Base-by-base conservation (phyloP, 2,329 filamentous ascomycete genomes). In the Coniella lustricola region DNA sequence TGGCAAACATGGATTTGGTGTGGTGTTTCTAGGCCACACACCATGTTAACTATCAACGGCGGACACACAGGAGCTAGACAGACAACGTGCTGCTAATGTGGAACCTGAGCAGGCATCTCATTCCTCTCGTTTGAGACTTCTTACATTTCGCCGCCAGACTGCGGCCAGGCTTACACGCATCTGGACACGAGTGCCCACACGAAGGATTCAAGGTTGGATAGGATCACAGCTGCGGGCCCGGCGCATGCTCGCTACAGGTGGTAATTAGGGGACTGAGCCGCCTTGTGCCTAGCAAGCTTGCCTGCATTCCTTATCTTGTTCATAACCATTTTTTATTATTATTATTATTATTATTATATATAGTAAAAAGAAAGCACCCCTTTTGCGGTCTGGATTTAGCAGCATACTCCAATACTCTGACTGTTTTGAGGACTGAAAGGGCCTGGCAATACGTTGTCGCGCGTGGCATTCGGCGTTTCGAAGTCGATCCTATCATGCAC, bases 131-230 rank as follows among this genome's bases (percentile, higher is more conserved):
- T 38, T 44, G 21, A 45, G 25, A 13, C 25, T 20, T 45, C 34
- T 16, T 34, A 45, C 32, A 38, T 37, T n/a, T 42, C 40, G 43
- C 33, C 33, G 34, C 21, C 22, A 17, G 22, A 38, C 34, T 45
- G 34, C 43, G 43, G 20, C 34, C 43, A 31, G 33, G 22, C 43
- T 45, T 45, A 33, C 34, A 36, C 43, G 43, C 40, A 45, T 45
- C 16, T 38, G 43, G 43, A 37, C 34, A 37, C 22, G 31, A 12
- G 33, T n/a, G 21, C 8, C 21, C 22, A 17, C 25, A 16, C 34
- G 43, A 45, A 45, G 43, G 43, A 45, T 45, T 25, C 20, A 45
- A 45, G 34, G 43, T 45, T 45, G 34, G 22, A 10, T 37, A 38
- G 33, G 34, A 45, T 45, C 31, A 38, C 10, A 29, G 34, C 25